Evolutionary conservation across 2,329 filamentous ascomycete genomes (phyloP).

Genomic region (Colletotrichum godetiae): DNA sequence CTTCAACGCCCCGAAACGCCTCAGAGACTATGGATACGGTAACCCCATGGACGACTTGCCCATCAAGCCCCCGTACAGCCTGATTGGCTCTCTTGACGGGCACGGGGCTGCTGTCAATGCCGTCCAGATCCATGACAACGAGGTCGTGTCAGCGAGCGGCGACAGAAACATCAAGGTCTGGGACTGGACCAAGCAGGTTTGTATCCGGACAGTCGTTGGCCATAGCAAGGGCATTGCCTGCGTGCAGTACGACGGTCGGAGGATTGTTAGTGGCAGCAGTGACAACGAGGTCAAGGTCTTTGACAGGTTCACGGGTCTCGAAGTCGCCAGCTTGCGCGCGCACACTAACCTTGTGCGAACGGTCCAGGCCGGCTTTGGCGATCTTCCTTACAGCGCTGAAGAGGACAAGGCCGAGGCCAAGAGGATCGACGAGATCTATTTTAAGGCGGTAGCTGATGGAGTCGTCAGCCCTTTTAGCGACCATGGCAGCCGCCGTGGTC

Average conservation of each 20-base stretch:
- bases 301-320: slow-evolving; percentile 84
- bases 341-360: slow-evolving; percentile 91
- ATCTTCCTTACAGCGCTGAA: slow-evolving; percentile 82
- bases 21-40: slow-evolving; percentile 67
- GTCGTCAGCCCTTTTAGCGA: slow-evolving; percentile 46
- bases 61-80: slow-evolving; percentile 73
- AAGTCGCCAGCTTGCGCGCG: slow-evolving; percentile 87
- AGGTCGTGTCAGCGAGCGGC: slow-evolving; percentile 94
- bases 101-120: slow-evolving; percentile 95
- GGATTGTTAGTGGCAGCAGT: slow-evolving; percentile 95
- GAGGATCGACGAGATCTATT: slow-evolving; percentile 79
- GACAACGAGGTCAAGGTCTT: slow-evolving; percentile 97
- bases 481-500: slow-evolving; percentile 43
- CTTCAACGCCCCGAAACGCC: slow-evolving; percentile 62
- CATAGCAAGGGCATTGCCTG: slow-evolving; percentile 97
- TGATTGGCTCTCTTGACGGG: slow-evolving; percentile 83
- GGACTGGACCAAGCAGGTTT: slow-evolving; percentile 85
- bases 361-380: slow-evolving; percentile 93
- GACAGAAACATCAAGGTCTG: slow-evolving; percentile 95
- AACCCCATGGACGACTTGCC: slow-evolving; percentile 58
- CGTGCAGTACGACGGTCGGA: slow-evolving; percentile 93
- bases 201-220: slow-evolving; percentile 82
- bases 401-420: slow-evolving; percentile 80
- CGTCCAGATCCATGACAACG: slow-evolving; percentile 86
- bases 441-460: slow-evolving; percentile 67